Evolutionary conservation across 169 alveolate genomes (phyloP), one percentile per base, ranked within the genome.

Genomic region (Perkinsus olseni): DNA sequence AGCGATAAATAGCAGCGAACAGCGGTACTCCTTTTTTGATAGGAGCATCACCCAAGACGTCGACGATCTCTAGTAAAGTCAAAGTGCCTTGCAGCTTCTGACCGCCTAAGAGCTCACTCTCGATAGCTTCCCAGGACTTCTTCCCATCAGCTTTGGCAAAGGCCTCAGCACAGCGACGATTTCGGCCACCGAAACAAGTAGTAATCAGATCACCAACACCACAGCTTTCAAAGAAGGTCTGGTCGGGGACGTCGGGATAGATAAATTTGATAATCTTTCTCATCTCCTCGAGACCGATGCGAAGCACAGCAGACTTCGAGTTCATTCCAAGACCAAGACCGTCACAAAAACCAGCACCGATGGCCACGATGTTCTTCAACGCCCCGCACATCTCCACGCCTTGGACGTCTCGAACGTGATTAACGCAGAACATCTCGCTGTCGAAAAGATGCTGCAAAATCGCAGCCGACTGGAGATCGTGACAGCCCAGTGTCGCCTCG

Each of bases 351-450:
- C 99, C 99, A 48, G 98, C 99, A 11, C 98, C 97, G 34, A 98
- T 94, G 36, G 99, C 99, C 28, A 98, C 97, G 48, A 97, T 97
- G 94, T 98, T 98, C 95, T 98, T 98, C 93, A 98, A 90, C n/a
- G 99, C 99, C 28, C 99, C 99, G 92, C 97, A 98, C 92, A 98
- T 97, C 95, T 98, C 98, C 10, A 98, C 98, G 3, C 99, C 99
- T 39, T 97, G 97, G 3, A 97, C 97, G 91, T 97, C 99, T 38
- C 97, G 97, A 28, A 98, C 98, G 93, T 98, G 96, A 94, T 96
- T 96, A 74, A 97, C 95, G 92, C 96, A 97, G 95, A 97, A 98
- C 96, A 97, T 96, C 0, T 98, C 98, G 74, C 97, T 94, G 96
- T 98, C 99, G 93, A 97, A 98, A 38, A 97, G 97, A 92, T 96